phyloP scores from a whole-genome alignment of 768 basidiomycete species.

The Cystofilobasidium macerans region DNA sequence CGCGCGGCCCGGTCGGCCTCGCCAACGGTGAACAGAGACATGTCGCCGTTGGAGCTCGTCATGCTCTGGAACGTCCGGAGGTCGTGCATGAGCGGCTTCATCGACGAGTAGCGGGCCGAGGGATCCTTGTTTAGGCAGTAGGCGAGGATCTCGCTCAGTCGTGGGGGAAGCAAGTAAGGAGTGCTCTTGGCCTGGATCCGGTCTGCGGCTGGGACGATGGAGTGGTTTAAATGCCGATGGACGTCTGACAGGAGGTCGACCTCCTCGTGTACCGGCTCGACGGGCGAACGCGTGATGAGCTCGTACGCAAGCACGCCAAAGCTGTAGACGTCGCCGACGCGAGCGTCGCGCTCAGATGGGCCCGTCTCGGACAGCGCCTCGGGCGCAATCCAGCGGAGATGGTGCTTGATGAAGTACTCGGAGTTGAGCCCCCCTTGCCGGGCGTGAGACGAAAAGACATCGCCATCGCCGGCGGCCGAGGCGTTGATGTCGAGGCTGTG shows the following conservation, averaged over 20 bases:
- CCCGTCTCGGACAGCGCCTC: neutral
- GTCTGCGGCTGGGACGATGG: neutral
- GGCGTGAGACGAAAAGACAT: neutral
- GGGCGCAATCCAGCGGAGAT: conserved; percentile 15
- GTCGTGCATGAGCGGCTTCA: conserved; percentile 31
- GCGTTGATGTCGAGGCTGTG: too few species aligned
- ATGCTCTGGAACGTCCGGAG: conserved; percentile 28
- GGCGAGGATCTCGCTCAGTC: conserved; percentile 31
- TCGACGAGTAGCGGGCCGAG: conserved; percentile 31
- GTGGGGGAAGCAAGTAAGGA: neutral
- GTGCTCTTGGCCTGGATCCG: neutral
- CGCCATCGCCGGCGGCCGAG: neutral
- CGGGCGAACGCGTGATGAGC: conserved; percentile 28
- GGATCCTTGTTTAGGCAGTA: conserved; percentile 29
- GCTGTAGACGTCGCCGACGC: conserved; percentile 30
- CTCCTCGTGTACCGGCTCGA: conserved; percentile 25
- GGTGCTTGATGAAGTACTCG: conserved; percentile 12
- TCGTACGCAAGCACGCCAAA: conserved; percentile 34
- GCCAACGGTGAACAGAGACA: conserved; percentile 27
- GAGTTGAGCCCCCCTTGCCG: neutral
- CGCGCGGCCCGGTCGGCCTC: conserved; percentile 27
- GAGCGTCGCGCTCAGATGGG: neutral
- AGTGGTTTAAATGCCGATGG: conserved; percentile 29
- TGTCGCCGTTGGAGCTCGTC: conserved; percentile 16
- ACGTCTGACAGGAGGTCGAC: conserved; percentile 30